Base-by-base conservation (phyloP, 2,329 filamentous ascomycete species). In the Penicillium freii region DNA sequence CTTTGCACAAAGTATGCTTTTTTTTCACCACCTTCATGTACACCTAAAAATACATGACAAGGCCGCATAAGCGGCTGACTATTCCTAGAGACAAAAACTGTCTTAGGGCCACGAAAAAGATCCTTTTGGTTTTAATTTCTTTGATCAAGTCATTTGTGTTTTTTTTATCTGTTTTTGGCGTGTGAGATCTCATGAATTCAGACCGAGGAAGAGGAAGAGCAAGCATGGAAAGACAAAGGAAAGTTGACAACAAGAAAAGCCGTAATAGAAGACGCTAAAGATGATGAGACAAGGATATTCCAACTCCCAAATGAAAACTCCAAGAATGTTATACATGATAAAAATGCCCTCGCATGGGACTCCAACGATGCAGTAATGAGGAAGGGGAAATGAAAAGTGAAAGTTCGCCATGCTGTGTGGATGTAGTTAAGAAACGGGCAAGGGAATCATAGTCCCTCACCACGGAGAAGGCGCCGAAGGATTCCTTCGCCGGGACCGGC, bases 401-500 rank as follows among this genome's bases (percentile, higher is more conserved):
- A 29, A 36, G 39, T 29, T 47, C 38, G 25, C 42, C 52, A 43
- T 58, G 46, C 39, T 29, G 23, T 33, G 15, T 46, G 21, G 47
- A 15, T 38, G 25, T 7, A 31, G 31, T 50, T 39, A 45, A 47
- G 11, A 51, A 34, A 54, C n/a, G 17, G 8, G 23, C 34, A 52
- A 34, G n/a, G 15, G 29, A 8, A 47, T 71, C 56, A 75, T 21
- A 74, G 56, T 31, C 73, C 72, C 60, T 77, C 70, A 5, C 70
- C 72, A 8, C 64, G 66, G 23, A 81, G 69, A 38, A 81, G 61
- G 10, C 72, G 68, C 57, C 70, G 68, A 49, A 81, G 67, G 51
- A 81, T 76, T 33, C 75, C 77, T 56, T 78, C 77, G 23, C 82
- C 81, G n/a, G 80, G 75, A 25, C 82, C 81, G 44, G 73, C 84